Conservation (phyloP, 768 basidiomycete genomes). For the Xerocomellus dryophilus region DNA sequence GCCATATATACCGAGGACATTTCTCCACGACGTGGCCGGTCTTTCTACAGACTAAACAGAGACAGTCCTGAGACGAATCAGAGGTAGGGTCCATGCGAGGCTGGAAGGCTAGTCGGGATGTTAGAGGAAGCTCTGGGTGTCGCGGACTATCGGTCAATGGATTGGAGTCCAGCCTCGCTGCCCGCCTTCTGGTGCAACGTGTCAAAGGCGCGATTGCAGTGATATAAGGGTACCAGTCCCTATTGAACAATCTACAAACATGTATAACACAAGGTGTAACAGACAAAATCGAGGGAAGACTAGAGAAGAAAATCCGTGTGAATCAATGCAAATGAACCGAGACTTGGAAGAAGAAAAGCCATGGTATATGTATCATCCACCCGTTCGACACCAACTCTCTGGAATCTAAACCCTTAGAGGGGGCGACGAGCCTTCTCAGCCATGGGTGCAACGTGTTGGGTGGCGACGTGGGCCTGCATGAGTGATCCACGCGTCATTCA, state of each 20-base stretch:
- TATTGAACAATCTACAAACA: conserved; percentile 18
- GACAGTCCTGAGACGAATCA: not conserved
- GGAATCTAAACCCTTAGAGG: conserved; percentile 13
- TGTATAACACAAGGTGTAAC: conserved; percentile 10
- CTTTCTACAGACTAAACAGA: conserved; percentile 13
- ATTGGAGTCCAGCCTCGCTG: not conserved
- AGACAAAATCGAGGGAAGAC: conserved; percentile 11
- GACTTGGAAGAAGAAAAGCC: not conserved
- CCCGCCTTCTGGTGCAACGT: not conserved
- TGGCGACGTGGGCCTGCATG: conserved; percentile 17
- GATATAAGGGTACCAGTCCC: conserved; percentile 26
- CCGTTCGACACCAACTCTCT: not conserved
- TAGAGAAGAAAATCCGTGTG: conserved; percentile 16
- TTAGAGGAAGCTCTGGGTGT: not conserved
- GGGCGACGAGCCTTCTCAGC: conserved; percentile 28
- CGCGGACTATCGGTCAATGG: not conserved
- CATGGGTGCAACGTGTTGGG: conserved; percentile 24
- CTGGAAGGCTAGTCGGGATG: not conserved
- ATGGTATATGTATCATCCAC: conserved; percentile 5
- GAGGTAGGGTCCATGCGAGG: not conserved
- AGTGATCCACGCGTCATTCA: not conserved
- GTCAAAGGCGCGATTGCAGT: not conserved
- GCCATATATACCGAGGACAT: not conserved
- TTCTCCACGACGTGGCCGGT: conserved; percentile 5
- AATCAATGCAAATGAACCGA: conserved; percentile 20